Conservation (phyloP, 306 rosid genomes). For the Fragaria nilgerrensis region DNA sequence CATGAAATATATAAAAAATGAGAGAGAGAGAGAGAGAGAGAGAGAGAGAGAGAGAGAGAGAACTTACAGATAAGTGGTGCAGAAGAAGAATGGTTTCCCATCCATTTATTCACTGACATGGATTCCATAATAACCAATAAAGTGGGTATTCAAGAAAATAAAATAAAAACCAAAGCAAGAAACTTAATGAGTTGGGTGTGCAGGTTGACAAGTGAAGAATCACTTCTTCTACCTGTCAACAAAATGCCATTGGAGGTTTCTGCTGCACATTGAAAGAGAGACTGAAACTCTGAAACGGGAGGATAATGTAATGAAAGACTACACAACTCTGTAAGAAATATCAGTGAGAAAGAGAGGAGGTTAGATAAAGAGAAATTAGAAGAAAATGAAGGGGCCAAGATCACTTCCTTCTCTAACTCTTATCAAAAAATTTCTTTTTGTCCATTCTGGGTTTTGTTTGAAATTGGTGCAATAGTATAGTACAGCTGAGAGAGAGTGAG, state of each 20-base stretch:
- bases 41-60: constrained; percentile 7
- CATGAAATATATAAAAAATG: not conserved
- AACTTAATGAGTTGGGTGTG: constrained; percentile 17
- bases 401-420: not conserved
- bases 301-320: constrained; percentile 34
- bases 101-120: constrained; percentile 56
- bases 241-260: constrained; percentile 40
- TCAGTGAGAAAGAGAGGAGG: not conserved
- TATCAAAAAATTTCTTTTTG: not conserved
- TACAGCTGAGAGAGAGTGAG: constrained; percentile 23
- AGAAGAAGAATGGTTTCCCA: constrained; percentile 37
- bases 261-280: constrained; percentile 24
- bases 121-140: constrained; percentile 57
- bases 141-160: constrained; percentile 26
- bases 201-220: constrained; percentile 36
- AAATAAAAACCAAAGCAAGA: not conserved
- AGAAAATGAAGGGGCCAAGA: constrained; percentile 22
- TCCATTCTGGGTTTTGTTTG: constrained; percentile 42
- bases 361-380: constrained; percentile 8
- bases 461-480: not conserved
- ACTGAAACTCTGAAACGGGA: not conserved
- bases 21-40: constrained; percentile 5
- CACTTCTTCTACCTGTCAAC: constrained; percentile 46
- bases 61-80: constrained; percentile 30
- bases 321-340: too few species aligned